Evolutionary conservation across 2,329 filamentous ascomycete genomes (phyloP).

Genomic region (Talaromyces marneffei): DNA sequence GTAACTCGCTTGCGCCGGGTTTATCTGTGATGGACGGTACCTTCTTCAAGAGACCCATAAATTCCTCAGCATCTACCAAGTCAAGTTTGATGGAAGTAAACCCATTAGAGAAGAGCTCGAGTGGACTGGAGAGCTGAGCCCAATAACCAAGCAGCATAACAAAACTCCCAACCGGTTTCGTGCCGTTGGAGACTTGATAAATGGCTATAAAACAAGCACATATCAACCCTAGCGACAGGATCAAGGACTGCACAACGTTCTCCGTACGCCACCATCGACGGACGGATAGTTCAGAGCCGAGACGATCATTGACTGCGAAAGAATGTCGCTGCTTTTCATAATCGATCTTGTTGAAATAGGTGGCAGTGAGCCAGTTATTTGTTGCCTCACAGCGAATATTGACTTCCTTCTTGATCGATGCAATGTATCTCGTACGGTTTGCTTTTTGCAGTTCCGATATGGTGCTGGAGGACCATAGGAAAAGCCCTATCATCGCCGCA

Average conservation of each 20-base stretch:
- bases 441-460: conserved; percentile 37
- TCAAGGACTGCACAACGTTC: conserved; percentile 38
- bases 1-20: conserved; percentile 31
- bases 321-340: conserved; percentile 50
- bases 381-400: conserved; percentile 55
- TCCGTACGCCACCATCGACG: conserved; percentile 30
- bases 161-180: conserved; percentile 54
- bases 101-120: conserved; percentile 47
- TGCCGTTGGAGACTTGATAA: conserved; percentile 47
- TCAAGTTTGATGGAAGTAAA: conserved; percentile 47
- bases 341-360: conserved; percentile 51
- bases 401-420: conserved; percentile 45
- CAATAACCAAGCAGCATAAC: conserved; percentile 63
- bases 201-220: conserved; percentile 49
- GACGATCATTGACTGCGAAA: conserved; percentile 33
- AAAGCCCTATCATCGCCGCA: conserved; percentile 43
- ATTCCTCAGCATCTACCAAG: conserved; percentile 58
- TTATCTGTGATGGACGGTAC: conserved; percentile 42
- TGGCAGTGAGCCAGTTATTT: conserved; percentile 56
- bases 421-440: conserved; percentile 34
- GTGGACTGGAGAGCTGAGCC: conserved; percentile 45
- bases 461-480: conserved; percentile 46
- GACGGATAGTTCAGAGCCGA: conserved; percentile 33
- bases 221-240: conserved; percentile 47
- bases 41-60: conserved; percentile 44